Evolutionary conservation across 2,329 filamentous ascomycete genomes (phyloP), one percentile per base, ranked within the genome.

Genomic region (Neofusicoccum kwambonambiense): DNA sequence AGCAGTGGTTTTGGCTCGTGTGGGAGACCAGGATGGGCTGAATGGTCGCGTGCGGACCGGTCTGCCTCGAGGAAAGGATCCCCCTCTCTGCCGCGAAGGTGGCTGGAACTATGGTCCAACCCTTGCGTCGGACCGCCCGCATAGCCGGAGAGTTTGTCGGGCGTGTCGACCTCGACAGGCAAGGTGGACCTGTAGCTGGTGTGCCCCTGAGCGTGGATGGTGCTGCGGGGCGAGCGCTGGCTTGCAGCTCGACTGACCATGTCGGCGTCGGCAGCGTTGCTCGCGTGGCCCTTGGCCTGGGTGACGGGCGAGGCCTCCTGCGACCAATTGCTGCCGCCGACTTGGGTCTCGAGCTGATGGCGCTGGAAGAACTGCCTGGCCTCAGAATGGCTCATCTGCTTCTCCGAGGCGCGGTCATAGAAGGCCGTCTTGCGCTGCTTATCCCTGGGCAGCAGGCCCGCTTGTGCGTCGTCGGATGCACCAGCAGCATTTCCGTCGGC

Each of bases 281-380:
- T 31, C 27, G 27, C 6, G 77, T 74, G 31, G 27, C 80, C 79
- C 73, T 80, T 80, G 15, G 79, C 77, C 47, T 77, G 76, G 52
- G 79, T 72, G 52, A 81, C 71, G 7, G 81, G 81, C 62, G 77
- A 81, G 64, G 71, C 74, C 8, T 77, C 76, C 66, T 78, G 78
- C 19, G 74, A 75, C 49, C 70, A 67, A 47, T 72, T 66, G 54
- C 68, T 78, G 72, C 68, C 75, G 73, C 73, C 78, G 67, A 70
- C 79, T 68, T 81, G 73, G 45, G 79, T 82, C 67, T 89, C 90
- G 65, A 89, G 82, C 77, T 93, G 91, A 77, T 92, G 93, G 69
- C 91, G 86, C 79, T 97, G 94, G 77, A 97, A 99, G 80, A 98
- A 96, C 68, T 97, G 85, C 78, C 97, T 98, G 66, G 94, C 92